phyloP scores from a whole-genome alignment of 352 stramenopile genomes.

The Blastocystis sp. region DNA sequence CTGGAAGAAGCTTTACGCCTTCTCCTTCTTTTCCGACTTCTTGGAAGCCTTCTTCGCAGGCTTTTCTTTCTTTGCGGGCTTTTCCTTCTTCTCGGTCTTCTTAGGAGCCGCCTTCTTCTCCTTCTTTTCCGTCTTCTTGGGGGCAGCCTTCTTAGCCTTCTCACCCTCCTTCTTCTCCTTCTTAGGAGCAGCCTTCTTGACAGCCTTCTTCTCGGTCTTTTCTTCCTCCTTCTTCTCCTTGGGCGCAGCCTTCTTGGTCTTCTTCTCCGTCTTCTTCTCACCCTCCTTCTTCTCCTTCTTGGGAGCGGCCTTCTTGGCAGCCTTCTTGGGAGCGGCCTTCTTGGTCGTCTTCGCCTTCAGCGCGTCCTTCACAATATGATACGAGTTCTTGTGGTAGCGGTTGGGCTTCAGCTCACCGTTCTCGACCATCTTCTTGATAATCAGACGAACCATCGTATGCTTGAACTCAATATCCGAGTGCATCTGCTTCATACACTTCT shows the following conservation, averaged over 20 bases:
- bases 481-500: slow-evolving; percentile 52
- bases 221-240: slow-evolving; percentile 52
- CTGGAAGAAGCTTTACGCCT: neutral
- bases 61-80: neutral
- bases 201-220: slow-evolving; percentile 19
- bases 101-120: neutral
- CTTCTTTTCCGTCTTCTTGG: slow-evolving; percentile 21
- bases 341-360: neutral
- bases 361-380: neutral
- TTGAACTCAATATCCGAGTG: slow-evolving; percentile 44
- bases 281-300: slow-evolving; percentile 45
- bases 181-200: slow-evolving; percentile 24
- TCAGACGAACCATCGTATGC: slow-evolving; percentile 1
- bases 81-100: slow-evolving; percentile 34
- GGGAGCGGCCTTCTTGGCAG: slow-evolving; percentile 1
- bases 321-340: neutral
- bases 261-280: slow-evolving; percentile 33
- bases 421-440: slow-evolving; percentile 43
- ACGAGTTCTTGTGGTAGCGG: slow-evolving; percentile 39
- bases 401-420: slow-evolving; percentile 1
- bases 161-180: slow-evolving; percentile 37
- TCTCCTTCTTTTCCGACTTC: neutral
- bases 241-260: slow-evolving; percentile 1
- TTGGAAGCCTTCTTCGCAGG: neutral
- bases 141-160: neutral